These are phyloP conservation scores for Serendipita sp. DNA, from an alignment of 768 basidiomycete genomes.

Conservation along the genomic window DNA sequence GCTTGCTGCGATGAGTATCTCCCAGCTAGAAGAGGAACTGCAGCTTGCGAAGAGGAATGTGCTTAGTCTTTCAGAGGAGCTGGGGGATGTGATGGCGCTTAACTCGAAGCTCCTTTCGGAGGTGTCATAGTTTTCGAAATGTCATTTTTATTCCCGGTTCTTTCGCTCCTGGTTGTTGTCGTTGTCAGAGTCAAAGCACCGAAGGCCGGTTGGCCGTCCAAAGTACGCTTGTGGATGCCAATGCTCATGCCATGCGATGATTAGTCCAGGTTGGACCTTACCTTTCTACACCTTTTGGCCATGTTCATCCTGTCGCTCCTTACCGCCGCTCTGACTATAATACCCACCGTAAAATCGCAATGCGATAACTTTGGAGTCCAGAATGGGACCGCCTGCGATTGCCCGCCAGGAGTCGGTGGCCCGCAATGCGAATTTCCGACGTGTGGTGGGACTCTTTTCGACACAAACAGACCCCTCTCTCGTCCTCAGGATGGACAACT, in stretches of 20 bases:
- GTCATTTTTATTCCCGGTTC: neutral
- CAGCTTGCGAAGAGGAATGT: constrained; percentile 54
- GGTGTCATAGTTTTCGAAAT: neutral
- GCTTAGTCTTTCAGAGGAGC: constrained; percentile 55
- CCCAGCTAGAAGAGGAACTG: constrained; percentile 64
- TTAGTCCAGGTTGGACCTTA: too few species aligned
- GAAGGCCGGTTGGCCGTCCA: too few species aligned
- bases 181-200: too few species aligned
- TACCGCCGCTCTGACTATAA: neutral
- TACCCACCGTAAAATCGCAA: constrained; percentile 9
- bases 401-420: constrained; percentile 73
- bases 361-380: constrained; percentile 58
- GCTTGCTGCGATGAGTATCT: constrained; percentile 37
- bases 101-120: constrained; percentile 7
- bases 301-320: neutral
- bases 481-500: constrained; percentile 22
- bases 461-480: constrained; percentile 35
- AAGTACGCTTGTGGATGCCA: too few species aligned
- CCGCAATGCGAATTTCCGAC: constrained; percentile 48
- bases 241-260: too few species aligned
- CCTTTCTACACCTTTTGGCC: neutral
- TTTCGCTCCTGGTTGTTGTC: too few species aligned
- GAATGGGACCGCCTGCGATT: constrained; percentile 47
- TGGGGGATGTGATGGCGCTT: constrained; percentile 53
- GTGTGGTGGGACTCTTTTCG: constrained; percentile 73